Evolutionary conservation across 352 stramenopile genomes (phyloP), one percentile per base, ranked within the genome.

Genomic region (Bremia lactucae): DNA sequence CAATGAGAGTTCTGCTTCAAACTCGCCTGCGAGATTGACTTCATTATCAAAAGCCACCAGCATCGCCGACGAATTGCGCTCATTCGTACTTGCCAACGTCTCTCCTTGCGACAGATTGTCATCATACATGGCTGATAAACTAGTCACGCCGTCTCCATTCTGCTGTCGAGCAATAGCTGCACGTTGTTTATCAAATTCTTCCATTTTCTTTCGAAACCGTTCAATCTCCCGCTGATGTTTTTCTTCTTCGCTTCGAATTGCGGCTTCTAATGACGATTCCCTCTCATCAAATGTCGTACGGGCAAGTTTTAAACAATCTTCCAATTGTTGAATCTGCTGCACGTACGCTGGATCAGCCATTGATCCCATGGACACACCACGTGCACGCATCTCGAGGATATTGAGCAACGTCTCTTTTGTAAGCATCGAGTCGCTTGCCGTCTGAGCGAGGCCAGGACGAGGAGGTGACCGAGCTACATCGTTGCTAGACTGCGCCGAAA

Each of bases 151-250:
- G 0, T 74, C 68, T 9, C 54, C 72, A 37, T 69, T 83, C 45
- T 72, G 66, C 42, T 81, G 62, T 8, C 68, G 49, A 22, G 72
- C 71, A 20, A 83, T 82, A 15, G 73, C 75, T 18, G 71, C 70
- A 24, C 76, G 66, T 35, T 88, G 77, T 39, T 86, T 80, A 48
- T 87, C 75, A 34, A 91, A 71, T 37, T 91, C 72, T 41, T 88
- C 70, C 72, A 91, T 87, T 39, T 87, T 85, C 46, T 78, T 76
- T 15, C 73, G 65, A 25, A 87, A 87, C 0, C 72, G 72, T 52
- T 88, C 75, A 31, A 91, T 78, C 59, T 91, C 79, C 28, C 73
- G 73, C 46, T 88, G 62, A 34, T 91, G 79, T 29, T 88, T 87
- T 31, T 88, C 75, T 41, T 88, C 72, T 54, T 87, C 75, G 29